Evolutionary conservation across 352 stramenopile genomes (phyloP).

Genomic region (Pythium sukuiense): DNA sequence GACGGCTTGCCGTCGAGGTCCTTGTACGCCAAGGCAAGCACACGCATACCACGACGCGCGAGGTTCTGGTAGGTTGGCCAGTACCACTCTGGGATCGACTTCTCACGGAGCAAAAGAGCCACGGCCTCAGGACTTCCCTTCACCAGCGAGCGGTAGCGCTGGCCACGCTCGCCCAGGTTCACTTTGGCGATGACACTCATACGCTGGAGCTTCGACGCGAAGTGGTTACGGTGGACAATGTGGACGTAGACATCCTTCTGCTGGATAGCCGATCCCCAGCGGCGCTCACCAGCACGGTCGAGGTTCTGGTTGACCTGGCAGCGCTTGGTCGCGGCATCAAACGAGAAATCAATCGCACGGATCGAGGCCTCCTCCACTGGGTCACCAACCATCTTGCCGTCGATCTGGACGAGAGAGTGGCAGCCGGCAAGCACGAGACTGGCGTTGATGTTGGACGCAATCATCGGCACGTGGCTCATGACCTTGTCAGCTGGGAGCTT

Average conservation of each 20-base stretch:
- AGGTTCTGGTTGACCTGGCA: constrained; percentile 77
- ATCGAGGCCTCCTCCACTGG: constrained; percentile 98
- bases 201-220: constrained; percentile 94
- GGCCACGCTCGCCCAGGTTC: constrained; percentile 67
- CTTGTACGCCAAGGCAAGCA: constrained; percentile 97
- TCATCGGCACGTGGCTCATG: constrained; percentile 76
- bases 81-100: constrained; percentile 89
- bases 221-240: constrained; percentile 95
- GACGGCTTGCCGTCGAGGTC: constrained; percentile 78
- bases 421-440: constrained; percentile 90
- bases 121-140: constrained; percentile 98
- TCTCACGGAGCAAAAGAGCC: constrained; percentile 73
- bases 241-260: constrained; percentile 84
- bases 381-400: constrained; percentile 96
- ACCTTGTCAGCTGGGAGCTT: constrained; percentile 44
- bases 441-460: constrained; percentile 76
- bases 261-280: constrained; percentile 64
- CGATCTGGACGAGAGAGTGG: constrained; percentile 97
- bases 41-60: constrained; percentile 82
- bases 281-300: constrained; percentile 64
- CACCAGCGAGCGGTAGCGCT: constrained; percentile 88
- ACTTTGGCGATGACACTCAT: constrained; percentile 96
- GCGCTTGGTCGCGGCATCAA: constrained; percentile 66
- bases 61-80: constrained; percentile 87
- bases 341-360: constrained; percentile 94